Evolutionary conservation across 176 grass and related monocot species (phyloP).

Genomic region (Eremochloa ophiuroides): DNA sequence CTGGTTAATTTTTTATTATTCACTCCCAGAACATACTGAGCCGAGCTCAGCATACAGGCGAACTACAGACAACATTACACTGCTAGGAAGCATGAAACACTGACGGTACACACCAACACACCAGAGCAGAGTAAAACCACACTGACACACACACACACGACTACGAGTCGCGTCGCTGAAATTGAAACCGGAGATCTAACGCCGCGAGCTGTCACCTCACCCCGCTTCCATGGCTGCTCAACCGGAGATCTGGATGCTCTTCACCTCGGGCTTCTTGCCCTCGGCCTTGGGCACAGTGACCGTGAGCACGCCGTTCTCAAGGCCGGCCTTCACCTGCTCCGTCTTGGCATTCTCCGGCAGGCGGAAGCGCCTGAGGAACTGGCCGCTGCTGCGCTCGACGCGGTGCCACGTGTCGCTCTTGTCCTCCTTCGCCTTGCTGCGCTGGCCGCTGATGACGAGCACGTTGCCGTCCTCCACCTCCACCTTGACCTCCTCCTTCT

Average conservation of each 20-base stretch:
- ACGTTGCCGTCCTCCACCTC: constrained; percentile 52
- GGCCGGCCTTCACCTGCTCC: constrained; percentile 30
- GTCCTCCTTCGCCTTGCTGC: constrained; percentile 48
- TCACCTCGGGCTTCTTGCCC: constrained; percentile 41
- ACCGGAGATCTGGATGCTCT: constrained; percentile 46
- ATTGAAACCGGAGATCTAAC: too few species aligned
- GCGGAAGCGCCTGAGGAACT: constrained; percentile 29
- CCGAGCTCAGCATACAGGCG: too few species aligned
- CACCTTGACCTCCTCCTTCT: constrained; percentile 58
- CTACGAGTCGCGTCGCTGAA: too few species aligned
- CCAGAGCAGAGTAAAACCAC: too few species aligned
- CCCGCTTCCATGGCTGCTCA: neutral
- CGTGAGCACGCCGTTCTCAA: constrained; percentile 59
- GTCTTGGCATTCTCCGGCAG: constrained; percentile 42
- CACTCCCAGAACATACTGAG: too few species aligned
- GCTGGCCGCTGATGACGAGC: constrained; percentile 40
- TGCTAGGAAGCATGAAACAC: too few species aligned
- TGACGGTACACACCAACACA: too few species aligned
- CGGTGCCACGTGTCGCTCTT: constrained; percentile 47
- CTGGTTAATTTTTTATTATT: too few species aligned
- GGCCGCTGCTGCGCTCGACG: constrained; percentile 53
- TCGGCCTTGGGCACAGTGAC: constrained; percentile 51
- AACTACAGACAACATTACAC: too few species aligned
- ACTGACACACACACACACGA: too few species aligned
- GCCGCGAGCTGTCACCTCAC: too few species aligned